Percentiles rank a stretch among this genome's conserved stretches.
These are phyloP conservation scores for Scenedesmus sp. DNA, from an alignment of 163 green algal species.

Conservation along the genomic window DNA sequence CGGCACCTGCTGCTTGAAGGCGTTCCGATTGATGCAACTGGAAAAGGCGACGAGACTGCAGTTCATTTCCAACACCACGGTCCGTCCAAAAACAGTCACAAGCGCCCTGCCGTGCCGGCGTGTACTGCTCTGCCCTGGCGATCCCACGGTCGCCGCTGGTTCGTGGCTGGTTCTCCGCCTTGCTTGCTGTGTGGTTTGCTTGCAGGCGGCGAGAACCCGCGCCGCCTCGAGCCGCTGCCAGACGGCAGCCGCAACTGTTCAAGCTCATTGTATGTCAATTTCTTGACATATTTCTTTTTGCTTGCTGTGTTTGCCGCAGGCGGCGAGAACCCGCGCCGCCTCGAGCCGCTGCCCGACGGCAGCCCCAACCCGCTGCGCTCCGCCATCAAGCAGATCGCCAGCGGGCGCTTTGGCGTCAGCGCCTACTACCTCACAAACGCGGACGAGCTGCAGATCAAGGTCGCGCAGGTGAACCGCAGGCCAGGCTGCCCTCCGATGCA, in stretches of 20 bases:
- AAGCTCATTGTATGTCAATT: background rate
- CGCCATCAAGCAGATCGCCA: slow-evolving; percentile 96
- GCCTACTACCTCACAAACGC: slow-evolving; percentile 96
- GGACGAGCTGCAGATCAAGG: slow-evolving; percentile 98
- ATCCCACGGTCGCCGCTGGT: too few species aligned
- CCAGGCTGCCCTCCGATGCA: too few species aligned
- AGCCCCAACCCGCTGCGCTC: slow-evolving; percentile 87
- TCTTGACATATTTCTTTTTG: too few species aligned
- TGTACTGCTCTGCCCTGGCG: too few species aligned
- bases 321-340: slow-evolving; percentile 84
- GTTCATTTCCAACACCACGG: too few species aligned
- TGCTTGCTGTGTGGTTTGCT: background rate
- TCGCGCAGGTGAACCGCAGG: slow-evolving; percentile 55
- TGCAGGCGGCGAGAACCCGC: slow-evolving; percentile 80
- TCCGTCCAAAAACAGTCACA: too few species aligned
- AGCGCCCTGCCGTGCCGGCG: too few species aligned
- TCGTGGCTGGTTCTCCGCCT: too few species aligned
- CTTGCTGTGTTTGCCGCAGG: slow-evolving; percentile 50
- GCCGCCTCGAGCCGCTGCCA: slow-evolving; percentile 77
- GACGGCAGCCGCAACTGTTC: slow-evolving; percentile 69
- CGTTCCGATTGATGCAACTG: too few species aligned
- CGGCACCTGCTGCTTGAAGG: too few species aligned
- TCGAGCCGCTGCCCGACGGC: slow-evolving; percentile 85
- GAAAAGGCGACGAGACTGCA: too few species aligned
- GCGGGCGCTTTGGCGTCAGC: slow-evolving; percentile 93